Evolutionary conservation across 768 basidiomycete genomes (phyloP).

Genomic region (Boletus rufocinnamomeus): DNA sequence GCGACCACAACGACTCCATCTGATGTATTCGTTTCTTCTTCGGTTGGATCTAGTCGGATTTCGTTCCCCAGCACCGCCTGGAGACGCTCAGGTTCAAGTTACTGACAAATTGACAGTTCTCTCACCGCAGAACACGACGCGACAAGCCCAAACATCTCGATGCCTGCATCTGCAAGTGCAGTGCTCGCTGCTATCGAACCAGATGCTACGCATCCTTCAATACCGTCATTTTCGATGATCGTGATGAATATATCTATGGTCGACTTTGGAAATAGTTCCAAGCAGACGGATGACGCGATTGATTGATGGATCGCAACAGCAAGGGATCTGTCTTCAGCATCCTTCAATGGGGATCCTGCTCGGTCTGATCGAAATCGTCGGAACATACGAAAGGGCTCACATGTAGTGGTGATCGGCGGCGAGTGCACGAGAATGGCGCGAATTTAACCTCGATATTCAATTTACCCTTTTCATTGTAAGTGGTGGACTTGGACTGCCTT

Average conservation of each 20-base stretch:
- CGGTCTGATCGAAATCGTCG: not conserved
- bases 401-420: slow-evolving; percentile 79
- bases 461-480: slow-evolving; percentile 85
- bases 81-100: slow-evolving; percentile 8
- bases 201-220: slow-evolving; percentile 86
- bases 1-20: slow-evolving; percentile 74
- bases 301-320: slow-evolving; percentile 85
- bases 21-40: slow-evolving; percentile 59
- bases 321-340: slow-evolving; percentile 89
- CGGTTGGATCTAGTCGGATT: slow-evolving; percentile 80
- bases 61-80: slow-evolving; percentile 60
- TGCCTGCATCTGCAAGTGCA: slow-evolving; percentile 90
- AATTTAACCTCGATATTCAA: slow-evolving; percentile 97
- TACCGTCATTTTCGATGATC: slow-evolving; percentile 88
- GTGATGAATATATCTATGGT: slow-evolving; percentile 90
- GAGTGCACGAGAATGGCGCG: slow-evolving; percentile 85
- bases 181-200: slow-evolving; percentile 86
- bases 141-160: slow-evolving; percentile 89
- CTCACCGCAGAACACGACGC: slow-evolving; percentile 79
- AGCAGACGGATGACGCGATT: slow-evolving; percentile 76
- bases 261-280: slow-evolving; percentile 93
- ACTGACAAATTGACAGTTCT: not conserved
- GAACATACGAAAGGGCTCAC: slow-evolving; percentile 47
- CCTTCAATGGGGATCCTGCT: slow-evolving; percentile 50
- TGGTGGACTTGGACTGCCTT: slow-evolving; percentile 74